A percentile compares a stretch with the other conserved stretches of the same genome.
phyloP scores from a whole-genome alignment of 495 filamentous ascomycete genomes.

The Trichocladium antarcticum region DNA sequence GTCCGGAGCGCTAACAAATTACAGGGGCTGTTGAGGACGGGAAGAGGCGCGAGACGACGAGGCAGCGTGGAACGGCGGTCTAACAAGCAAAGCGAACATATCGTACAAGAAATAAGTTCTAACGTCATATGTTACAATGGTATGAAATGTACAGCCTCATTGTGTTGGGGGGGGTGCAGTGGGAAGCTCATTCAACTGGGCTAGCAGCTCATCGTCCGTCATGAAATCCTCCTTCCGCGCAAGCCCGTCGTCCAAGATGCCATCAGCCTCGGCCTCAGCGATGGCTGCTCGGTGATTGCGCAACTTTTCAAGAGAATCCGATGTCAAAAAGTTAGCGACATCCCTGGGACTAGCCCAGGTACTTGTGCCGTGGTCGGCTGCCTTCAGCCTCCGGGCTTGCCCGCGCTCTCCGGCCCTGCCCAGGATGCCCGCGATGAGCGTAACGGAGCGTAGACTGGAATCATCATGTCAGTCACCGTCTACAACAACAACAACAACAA shows the following conservation, averaged over 20 bases:
- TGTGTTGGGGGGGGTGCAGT: neutral
- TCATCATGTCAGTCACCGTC: conserved; percentile 18
- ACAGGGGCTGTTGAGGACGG: no score
- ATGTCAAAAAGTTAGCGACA: no score
- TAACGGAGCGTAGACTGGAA: conserved; percentile 62
- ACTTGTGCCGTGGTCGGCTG: conserved; percentile 48
- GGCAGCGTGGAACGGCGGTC: conserved; percentile 17
- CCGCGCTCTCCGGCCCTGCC: conserved; percentile 76
- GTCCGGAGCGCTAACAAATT: no score
- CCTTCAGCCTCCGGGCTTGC: conserved; percentile 49
- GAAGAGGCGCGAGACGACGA: no score
- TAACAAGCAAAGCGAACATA: neutral
- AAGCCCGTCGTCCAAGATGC: neutral
- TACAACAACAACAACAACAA: neutral
- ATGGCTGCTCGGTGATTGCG: neutral
- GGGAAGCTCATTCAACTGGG: no score
- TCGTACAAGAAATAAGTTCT: neutral
- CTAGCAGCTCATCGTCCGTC: conserved; percentile 5
- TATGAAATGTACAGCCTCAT: neutral
- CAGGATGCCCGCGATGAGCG: conserved; percentile 74
- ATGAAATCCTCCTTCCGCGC: conserved; percentile 5
- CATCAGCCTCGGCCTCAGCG: neutral
- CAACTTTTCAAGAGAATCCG: no score
- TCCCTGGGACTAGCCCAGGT: conserved; percentile 44
- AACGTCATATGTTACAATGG: conserved; percentile 5